phyloP scores from a whole-genome alignment of 2,329 filamentous ascomycete genomes.

The Penicillium expansum region DNA sequence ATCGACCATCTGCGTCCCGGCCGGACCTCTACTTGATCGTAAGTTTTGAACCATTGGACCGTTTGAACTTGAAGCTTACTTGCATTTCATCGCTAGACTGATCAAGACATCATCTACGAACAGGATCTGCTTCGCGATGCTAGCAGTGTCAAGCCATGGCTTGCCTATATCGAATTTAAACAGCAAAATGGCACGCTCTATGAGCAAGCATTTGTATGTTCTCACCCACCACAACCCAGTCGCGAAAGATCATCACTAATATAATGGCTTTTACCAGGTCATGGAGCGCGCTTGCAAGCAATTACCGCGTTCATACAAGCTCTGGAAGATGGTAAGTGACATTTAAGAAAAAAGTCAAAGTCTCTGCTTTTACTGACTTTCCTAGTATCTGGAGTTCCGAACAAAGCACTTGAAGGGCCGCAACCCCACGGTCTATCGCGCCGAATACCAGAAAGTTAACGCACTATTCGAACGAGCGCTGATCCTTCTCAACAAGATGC shows the following conservation, averaged over 20 bases:
- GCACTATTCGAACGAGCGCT: conserved; percentile 88
- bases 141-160: conserved; percentile 87
- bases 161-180: conserved; percentile 91
- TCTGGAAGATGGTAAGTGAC: conserved; percentile 86
- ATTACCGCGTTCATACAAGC: conserved; percentile 91
- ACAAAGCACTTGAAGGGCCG: conserved; percentile 76
- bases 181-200: conserved; percentile 76
- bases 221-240: background rate
- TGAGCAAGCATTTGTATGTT: conserved; percentile 73
- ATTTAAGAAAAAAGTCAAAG: background rate
- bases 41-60: conserved; percentile 23
- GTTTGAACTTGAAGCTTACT: conserved; percentile 31
- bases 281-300: conserved; percentile 89
- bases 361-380: conserved; percentile 18
- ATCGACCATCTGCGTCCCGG: conserved; percentile 41
- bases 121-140: conserved; percentile 87
- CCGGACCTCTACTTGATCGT: conserved; percentile 48
- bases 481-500: conserved; percentile 97
- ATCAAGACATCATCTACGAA: conserved; percentile 93
- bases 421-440: conserved; percentile 74
- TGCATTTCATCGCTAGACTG: conserved; percentile 56
- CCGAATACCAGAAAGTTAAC: conserved; percentile 91
- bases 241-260: conserved; percentile 7
- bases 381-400: conserved; percentile 79
- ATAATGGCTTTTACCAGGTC: conserved; percentile 42